Percentiles rank a stretch among this genome's conserved stretches.
Conservation (phyloP, 768 basidiomycete genomes). For the Pleurotus citrinopileatus region DNA sequence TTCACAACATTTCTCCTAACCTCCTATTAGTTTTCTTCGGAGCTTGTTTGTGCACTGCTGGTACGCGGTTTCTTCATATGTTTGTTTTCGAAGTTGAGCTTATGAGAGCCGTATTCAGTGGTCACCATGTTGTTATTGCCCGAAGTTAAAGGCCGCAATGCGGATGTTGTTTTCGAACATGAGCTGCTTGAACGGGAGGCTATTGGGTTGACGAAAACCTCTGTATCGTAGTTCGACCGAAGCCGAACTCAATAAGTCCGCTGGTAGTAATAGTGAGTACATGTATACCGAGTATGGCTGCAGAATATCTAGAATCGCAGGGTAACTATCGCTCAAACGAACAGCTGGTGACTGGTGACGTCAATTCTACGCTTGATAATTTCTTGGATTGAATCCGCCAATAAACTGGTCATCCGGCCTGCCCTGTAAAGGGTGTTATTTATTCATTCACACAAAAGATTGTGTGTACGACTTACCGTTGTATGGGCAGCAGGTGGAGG, state of each 20-base stretch:
- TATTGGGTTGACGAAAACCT: neutral
- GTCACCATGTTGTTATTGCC: neutral
- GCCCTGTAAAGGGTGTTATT: neutral
- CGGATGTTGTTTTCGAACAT: neutral
- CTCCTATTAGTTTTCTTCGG: neutral
- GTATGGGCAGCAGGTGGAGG: neutral
- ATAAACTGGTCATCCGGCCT: neutral
- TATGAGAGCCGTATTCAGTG: neutral
- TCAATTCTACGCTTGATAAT: neutral
- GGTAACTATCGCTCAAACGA: too few species aligned
- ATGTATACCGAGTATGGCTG: too few species aligned
- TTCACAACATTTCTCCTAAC: neutral
- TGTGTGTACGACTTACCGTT: neutral
- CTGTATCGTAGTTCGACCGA: too few species aligned
- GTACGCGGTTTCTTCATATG: neutral
- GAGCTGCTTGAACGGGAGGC: neutral
- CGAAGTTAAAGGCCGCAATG: neutral
- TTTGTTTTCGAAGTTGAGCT: neutral
- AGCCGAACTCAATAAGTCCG: too few species aligned
- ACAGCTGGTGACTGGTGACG: too few species aligned
- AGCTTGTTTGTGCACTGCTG: neutral
- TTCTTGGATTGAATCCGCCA: neutral
- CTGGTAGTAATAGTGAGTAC: too few species aligned
- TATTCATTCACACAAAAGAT: neutral
- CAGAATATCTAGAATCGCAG: too few species aligned